These are phyloP conservation scores for Colletotrichum brevisporum DNA, from an alignment of 2,329 filamentous ascomycete genomes.

Conservation along the genomic window DNA sequence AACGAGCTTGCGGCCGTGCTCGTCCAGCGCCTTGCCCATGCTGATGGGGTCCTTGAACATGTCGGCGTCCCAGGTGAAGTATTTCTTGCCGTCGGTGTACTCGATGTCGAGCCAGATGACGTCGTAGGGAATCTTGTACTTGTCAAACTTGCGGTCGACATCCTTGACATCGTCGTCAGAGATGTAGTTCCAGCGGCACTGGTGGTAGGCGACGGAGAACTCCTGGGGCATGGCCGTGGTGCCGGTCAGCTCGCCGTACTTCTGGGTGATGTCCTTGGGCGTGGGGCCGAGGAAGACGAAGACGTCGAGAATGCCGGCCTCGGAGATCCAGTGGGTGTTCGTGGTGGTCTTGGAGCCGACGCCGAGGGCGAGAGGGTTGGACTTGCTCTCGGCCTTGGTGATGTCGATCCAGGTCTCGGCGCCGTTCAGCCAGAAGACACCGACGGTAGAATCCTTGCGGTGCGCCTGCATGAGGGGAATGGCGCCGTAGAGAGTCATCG, in stretches of 20 bases:
- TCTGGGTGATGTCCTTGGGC: constrained; percentile 83
- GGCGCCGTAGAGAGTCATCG: constrained; percentile 98
- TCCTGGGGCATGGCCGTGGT: constrained; percentile 92
- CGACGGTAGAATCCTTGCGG: constrained; percentile 91
- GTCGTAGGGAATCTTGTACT: constrained; percentile 95
- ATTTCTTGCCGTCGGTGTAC: constrained; percentile 96
- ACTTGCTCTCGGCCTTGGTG: constrained; percentile 80
- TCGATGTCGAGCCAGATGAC: constrained; percentile 99
- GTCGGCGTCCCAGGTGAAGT: constrained; percentile 96
- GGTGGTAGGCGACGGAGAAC: constrained; percentile 94
- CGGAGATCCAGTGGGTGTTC: constrained; percentile 96
- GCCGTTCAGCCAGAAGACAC: constrained; percentile 96
- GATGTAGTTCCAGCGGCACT: constrained; percentile 99
- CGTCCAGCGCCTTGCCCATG: constrained; percentile 91
- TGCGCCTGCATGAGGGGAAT: constrained; percentile 99
- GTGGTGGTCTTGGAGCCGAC: constrained; percentile 79
- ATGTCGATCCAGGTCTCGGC: constrained; percentile 99
- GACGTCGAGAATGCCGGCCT: constrained; percentile 88
- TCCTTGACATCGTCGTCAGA: constrained; percentile 97
- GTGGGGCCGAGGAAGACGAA: constrained; percentile 95
- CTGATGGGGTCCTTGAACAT: constrained; percentile 87
- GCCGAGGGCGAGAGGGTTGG: constrained; percentile 84
- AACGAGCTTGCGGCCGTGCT: constrained; percentile 89
- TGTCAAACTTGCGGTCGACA: constrained; percentile 96
- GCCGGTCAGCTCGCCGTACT: constrained; percentile 91